Evolutionary conservation across 352 stramenopile species (phyloP).

Genomic region (Phytophthora megakarya): DNA sequence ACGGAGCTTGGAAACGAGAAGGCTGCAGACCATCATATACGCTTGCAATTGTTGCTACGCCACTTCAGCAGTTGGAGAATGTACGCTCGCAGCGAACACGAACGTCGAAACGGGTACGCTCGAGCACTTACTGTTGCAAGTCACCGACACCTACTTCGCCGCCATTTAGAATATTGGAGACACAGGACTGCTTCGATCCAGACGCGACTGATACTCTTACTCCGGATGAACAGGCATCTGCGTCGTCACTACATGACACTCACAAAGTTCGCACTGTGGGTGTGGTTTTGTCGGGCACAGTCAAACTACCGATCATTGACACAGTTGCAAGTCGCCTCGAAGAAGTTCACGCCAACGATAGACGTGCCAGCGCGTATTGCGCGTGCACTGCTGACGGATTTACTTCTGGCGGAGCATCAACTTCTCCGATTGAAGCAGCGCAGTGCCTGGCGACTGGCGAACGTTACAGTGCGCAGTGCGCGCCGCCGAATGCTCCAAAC

Average conservation of each 20-base stretch:
- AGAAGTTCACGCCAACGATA: conserved; percentile 13
- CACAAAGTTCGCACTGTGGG: conserved; percentile 46
- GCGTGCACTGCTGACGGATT: conserved; percentile 23
- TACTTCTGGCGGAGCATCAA: conserved; percentile 14
- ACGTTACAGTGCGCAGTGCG: conserved; percentile 9
- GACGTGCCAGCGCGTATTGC: conserved; percentile 14
- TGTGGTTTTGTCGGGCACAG: conserved; percentile 49
- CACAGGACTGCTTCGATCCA: background rate
- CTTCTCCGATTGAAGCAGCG: conserved; percentile 18
- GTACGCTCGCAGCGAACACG: conserved; percentile 1
- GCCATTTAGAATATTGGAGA: conserved; percentile 24
- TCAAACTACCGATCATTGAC: conserved; percentile 28
- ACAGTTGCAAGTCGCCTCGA: conserved; percentile 20
- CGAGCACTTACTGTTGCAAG: background rate
- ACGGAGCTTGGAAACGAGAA: conserved; percentile 7
- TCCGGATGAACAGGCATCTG: conserved; percentile 29
- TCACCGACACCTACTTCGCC: conserved; percentile 1
- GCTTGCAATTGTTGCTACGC: conserved; percentile 6
- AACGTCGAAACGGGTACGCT: conserved; percentile 1
- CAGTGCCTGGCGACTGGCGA: conserved; percentile 25
- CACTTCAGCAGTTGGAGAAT: conserved; percentile 32
- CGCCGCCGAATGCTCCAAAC: conserved; percentile 15
- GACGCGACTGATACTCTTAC: conserved; percentile 11
- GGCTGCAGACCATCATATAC: background rate
- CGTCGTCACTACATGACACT: conserved; percentile 28